Evolutionary conservation across 23 red algal species (phyloP), one percentile per base, ranked within the genome.

Genomic region (Cyanidiococcus yangmingshanensis): DNA sequence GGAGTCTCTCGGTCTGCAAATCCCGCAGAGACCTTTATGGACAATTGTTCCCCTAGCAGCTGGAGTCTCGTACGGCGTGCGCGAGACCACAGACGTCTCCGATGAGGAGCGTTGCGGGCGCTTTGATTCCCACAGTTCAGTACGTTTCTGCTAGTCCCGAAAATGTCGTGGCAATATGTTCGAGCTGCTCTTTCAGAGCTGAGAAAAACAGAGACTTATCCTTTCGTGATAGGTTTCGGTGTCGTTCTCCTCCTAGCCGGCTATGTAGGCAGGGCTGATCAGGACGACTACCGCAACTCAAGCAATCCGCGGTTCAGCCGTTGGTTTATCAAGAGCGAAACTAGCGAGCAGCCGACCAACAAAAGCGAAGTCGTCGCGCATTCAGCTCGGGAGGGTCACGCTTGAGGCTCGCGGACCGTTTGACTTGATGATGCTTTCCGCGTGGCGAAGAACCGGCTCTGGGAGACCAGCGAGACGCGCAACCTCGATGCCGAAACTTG

Each of bases 401-500:
- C n/a, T 29, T 25, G 7, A 7, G 16, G 7, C 27, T 71, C 27
- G 63, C 7, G 63, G 16, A 21, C 21, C 21, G 12, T 21, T 54
- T 21, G 45, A 54, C 45, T 54, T 7, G 45, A 71, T 29, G 63
- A 71, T 71, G n/a, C 63, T 25, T 35, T 71, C n/a, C 27, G 63
- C 63, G 63, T 71, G 63, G 12, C 59, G 45, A 40, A 81, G 34
- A 18, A 81, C 78, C 0, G 51, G 54, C 36, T 1, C 21, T 18
- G 78, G 78, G 21, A 81, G 38, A 34, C 78, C 78, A 39, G 78
- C 57, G 18, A 81, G 50, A 34, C 57, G 40, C 35, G 40, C 45
- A 25, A 81, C 78, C 50, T 81, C 45, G 30, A 81, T 81, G 34
- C 78, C 78, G 67, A 59, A 81, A 41, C 78, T 81, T 18, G 54